Base-by-base conservation (phyloP, 2,329 filamentous ascomycete species). In the Purpureocillium lavendulum region DNA sequence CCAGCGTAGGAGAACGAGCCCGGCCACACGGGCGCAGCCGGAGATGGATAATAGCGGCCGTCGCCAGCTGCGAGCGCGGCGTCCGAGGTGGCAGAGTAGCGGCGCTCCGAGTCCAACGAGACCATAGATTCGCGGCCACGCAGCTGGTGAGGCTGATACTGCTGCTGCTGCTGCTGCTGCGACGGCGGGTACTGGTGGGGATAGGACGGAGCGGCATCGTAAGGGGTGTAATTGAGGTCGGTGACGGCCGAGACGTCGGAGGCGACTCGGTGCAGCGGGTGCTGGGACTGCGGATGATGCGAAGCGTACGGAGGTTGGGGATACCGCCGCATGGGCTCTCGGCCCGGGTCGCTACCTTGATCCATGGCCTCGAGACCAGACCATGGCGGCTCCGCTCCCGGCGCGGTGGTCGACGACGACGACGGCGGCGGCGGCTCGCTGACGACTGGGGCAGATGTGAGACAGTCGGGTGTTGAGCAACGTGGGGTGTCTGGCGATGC, bases 221-320 rank as follows among this genome's bases (percentile, higher is more conserved):
- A 54, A 7, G 51, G 49, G 38, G 44, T 49, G 29, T 50, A 42
- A 18, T 53, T 48, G 36, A 43, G 36, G 41, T 57, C 58, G 42
- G 45, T 54, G 40, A 56, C 49, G n/a, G 60, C 49, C 26, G 60
- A 59, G 43, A 62, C 41, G 45, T 49, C 59, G 29, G 62, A 64
- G 32, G 56, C 47, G 29, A 51, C 50, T 41, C 61, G 61, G 31
- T 45, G 50, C 30, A 63, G 48, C 33, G 48, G 34, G 11, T 46
- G 49, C 10, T 26, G 21, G 21, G 21, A 10, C 6, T 26, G 10
- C 21, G 21, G 21, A 10, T 26, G 21, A 6, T 26, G 21, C 21
- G 21, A 26, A 26, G 21, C 6, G 21, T 26, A 10, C 21, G 21
- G 21, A 26, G 21, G 21, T 5, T 26, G 21, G 6, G 5, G 21